Evolutionary conservation across 192 early-diverging fungal genomes (phyloP).

Genomic region (Backusella circina): DNA sequence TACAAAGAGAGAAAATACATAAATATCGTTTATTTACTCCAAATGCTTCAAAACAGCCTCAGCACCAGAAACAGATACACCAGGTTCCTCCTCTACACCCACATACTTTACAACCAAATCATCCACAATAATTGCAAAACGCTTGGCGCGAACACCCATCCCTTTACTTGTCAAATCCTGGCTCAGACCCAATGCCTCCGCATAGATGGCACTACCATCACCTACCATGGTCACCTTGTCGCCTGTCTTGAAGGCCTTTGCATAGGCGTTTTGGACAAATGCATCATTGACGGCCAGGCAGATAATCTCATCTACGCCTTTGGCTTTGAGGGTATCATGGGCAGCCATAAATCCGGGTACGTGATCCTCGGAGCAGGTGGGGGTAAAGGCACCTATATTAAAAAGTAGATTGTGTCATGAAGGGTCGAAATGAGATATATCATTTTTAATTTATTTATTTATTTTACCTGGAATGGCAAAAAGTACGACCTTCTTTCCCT

Average conservation of each 20-base stretch:
- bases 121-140: conserved; percentile 71
- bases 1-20: too few species aligned
- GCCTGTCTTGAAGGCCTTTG: conserved; percentile 37
- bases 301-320: conserved; percentile 67
- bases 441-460: too few species aligned
- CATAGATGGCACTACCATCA: conserved; percentile 70
- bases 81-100: conserved; percentile 57
- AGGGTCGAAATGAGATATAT: neutral
- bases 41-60: conserved; percentile 42
- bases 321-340: conserved; percentile 52
- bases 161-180: conserved; percentile 56
- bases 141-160: conserved; percentile 66
- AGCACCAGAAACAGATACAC: conserved; percentile 51
- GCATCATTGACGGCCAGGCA: conserved; percentile 58
- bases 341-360: conserved; percentile 63
- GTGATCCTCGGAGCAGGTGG: conserved; percentile 63
- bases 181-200: conserved; percentile 62
- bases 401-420: neutral
- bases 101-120: conserved; percentile 70
- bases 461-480: conserved; percentile 61
- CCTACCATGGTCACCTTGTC: conserved; percentile 68
- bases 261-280: conserved; percentile 53
- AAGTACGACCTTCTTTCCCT: conserved; percentile 61
- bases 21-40: too few species aligned
- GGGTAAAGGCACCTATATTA: conserved; percentile 46